Conservation (phyloP, 352 stramenopile species). For the Pythium aquatile region DNA sequence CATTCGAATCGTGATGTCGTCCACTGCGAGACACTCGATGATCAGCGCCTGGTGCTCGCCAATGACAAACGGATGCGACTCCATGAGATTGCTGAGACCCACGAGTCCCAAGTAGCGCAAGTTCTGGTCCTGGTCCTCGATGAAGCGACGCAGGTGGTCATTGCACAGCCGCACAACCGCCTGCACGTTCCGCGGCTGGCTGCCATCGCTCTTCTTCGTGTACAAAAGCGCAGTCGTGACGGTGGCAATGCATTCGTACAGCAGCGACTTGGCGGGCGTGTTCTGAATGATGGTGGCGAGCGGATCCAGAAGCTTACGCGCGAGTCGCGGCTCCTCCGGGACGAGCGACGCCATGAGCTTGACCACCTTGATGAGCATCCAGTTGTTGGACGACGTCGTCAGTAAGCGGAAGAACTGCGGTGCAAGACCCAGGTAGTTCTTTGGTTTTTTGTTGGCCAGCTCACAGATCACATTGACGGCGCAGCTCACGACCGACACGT, state of each 20-base stretch:
- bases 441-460: conserved; percentile 98
- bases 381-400: conserved; percentile 98
- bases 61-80: conserved; percentile 94
- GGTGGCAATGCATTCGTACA: conserved; percentile 98
- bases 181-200: conserved; percentile 91
- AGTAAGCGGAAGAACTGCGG: conserved; percentile 98
- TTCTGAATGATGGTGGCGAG: conserved; percentile 97
- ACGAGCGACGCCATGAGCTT: conserved; percentile 98
- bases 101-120: conserved; percentile 98
- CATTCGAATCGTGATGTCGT: conserved; percentile 99
- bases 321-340: conserved; percentile 96
- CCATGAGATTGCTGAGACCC: conserved; percentile 96
- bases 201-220: conserved; percentile 95
- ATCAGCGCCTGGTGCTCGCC: conserved; percentile 95
- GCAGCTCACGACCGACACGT: conserved; percentile 96
- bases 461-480: conserved; percentile 99
- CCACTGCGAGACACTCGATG: conserved; percentile 95
- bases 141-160: conserved; percentile 94
- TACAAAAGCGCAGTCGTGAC: conserved; percentile 97
- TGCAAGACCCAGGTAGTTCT: conserved; percentile 97
- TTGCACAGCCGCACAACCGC: conserved; percentile 95
- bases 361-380: conserved; percentile 99
- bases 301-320: conserved; percentile 97
- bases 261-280: conserved; percentile 97
- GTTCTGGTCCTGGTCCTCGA: conserved; percentile 99